phyloP scores from a whole-genome alignment of 208 protist species.

The Trypanosoma platydactyli region DNA sequence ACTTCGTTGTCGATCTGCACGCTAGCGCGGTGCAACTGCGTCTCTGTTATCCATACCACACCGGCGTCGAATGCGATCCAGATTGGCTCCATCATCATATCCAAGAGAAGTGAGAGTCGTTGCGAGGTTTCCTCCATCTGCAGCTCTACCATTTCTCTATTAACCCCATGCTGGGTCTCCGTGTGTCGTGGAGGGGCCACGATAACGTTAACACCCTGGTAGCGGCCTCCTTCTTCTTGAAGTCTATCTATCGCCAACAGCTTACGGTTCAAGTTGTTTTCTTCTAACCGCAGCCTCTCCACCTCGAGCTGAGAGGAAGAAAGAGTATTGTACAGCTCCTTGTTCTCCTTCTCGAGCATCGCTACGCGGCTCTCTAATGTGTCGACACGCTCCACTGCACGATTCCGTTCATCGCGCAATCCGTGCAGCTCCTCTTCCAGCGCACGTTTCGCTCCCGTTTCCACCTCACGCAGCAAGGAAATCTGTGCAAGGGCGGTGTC shows the following conservation, averaged over 20 bases:
- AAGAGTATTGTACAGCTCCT: slow-evolving; percentile 25
- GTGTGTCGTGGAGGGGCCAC: slow-evolving; percentile 18
- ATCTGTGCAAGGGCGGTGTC: slow-evolving; percentile 83
- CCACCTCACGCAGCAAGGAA: slow-evolving; percentile 71
- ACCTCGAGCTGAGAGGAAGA: slow-evolving; percentile 47
- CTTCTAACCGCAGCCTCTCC: slow-evolving; percentile 61
- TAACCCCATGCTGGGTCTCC: not conserved
- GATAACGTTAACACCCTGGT: slow-evolving; percentile 23
- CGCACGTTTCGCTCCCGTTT: slow-evolving; percentile 41
- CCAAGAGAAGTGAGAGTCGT: slow-evolving; percentile 54
- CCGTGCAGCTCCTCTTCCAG: slow-evolving; percentile 39
- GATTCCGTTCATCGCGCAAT: slow-evolving; percentile 40
- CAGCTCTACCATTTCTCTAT: slow-evolving; percentile 18
- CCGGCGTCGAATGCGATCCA: slow-evolving; percentile 86
- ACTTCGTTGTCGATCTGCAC: slow-evolving; percentile 22
- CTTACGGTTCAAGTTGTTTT: slow-evolving; percentile 42
- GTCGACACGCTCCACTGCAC: slow-evolving; percentile 39
- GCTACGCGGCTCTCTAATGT: slow-evolving; percentile 25
- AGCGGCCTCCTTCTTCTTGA: slow-evolving; percentile 20
- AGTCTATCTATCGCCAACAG: slow-evolving; percentile 33
- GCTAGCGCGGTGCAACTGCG: slow-evolving; percentile 24
- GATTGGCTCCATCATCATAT: slow-evolving; percentile 84
- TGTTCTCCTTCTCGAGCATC: slow-evolving; percentile 32
- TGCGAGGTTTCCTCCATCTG: slow-evolving; percentile 44
- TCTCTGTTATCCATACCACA: slow-evolving; percentile 73